Conservation (phyloP, 2,329 filamentous ascomycete genomes). For the Diaporthe ampelina region DNA sequence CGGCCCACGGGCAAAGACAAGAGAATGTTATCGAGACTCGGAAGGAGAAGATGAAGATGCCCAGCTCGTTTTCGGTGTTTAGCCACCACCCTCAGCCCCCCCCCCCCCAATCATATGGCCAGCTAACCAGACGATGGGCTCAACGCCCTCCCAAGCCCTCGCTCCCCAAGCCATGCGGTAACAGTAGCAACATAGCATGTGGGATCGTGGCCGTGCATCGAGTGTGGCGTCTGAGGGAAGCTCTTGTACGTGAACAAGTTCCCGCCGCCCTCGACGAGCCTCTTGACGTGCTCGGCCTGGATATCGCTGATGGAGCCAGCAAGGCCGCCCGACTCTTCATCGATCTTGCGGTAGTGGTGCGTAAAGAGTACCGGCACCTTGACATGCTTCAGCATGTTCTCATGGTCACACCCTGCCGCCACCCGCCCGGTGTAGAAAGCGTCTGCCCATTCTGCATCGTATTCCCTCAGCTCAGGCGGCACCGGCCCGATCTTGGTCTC, state of each 20-base stretch:
- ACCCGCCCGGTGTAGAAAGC: slow-evolving; percentile 38
- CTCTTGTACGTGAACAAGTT: slow-evolving; percentile 40
- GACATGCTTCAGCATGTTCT: slow-evolving; percentile 42
- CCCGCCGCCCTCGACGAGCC: slow-evolving; percentile 38
- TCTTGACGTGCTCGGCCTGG: slow-evolving; percentile 38
- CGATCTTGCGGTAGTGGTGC: slow-evolving; percentile 41
- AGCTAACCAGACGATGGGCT: slow-evolving; percentile 18
- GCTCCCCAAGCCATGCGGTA: slow-evolving; percentile 39
- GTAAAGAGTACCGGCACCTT: slow-evolving; percentile 42
- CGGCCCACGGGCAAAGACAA: background rate
- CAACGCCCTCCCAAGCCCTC: slow-evolving; percentile 36
- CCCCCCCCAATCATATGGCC: background rate
- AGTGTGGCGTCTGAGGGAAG: slow-evolving; percentile 41
- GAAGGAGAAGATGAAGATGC: too few relatives aligned
- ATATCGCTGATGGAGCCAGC: slow-evolving; percentile 35
- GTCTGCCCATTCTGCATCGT: slow-evolving; percentile 42
- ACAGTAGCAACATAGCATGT: slow-evolving; percentile 39
- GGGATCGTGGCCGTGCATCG: slow-evolving; percentile 41
- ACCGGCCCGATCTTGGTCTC: slow-evolving; percentile 36
- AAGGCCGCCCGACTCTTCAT: slow-evolving; percentile 35
- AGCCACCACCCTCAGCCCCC: background rate
- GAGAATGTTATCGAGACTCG: background rate
- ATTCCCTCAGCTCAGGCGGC: slow-evolving; percentile 40
- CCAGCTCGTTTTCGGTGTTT: background rate
- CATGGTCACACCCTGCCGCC: slow-evolving; percentile 40